phyloP scores from a whole-genome alignment of 2,329 filamentous ascomycete genomes.

The Cryphonectria nitschkei region DNA sequence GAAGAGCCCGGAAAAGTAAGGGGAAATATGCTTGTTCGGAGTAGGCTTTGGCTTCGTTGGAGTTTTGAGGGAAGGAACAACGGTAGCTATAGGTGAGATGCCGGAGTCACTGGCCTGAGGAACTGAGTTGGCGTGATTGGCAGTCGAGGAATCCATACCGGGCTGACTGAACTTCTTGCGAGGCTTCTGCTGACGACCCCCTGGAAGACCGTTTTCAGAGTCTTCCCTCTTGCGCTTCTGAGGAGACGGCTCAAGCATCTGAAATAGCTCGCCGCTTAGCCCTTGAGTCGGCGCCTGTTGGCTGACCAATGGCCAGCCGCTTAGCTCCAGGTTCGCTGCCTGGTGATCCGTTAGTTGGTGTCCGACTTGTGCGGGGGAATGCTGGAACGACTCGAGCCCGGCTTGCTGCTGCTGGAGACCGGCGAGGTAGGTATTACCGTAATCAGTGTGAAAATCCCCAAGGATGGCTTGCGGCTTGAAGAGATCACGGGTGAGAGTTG shows the following conservation, averaged over 20 bases:
- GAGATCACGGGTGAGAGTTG: slow-evolving; percentile 9
- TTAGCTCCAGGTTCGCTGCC: slow-evolving; percentile 6
- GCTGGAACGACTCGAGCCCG: slow-evolving; percentile 1
- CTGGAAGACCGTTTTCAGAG: not conserved
- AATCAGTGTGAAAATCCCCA: slow-evolving; percentile 5
- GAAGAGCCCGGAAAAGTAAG: slow-evolving; percentile 19
- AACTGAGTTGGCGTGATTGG: slow-evolving; percentile 45
- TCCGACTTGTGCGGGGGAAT: slow-evolving; percentile 8
- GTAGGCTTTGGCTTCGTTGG: slow-evolving; percentile 17
- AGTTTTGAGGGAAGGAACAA: slow-evolving; percentile 29
- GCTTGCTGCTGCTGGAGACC: slow-evolving; percentile 9
- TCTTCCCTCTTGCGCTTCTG: slow-evolving; percentile 1
- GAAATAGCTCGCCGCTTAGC: not conserved
- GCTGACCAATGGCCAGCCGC: slow-evolving; percentile 7
- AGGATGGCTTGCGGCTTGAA: slow-evolving; percentile 7
- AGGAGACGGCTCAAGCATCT: not conserved
- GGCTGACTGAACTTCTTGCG: not conserved
- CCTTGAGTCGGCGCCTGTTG: slow-evolving; percentile 9
- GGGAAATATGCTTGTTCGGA: slow-evolving; percentile 14
- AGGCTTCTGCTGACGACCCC: not conserved
- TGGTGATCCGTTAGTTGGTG: slow-evolving; percentile 9
- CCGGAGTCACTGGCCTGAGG: slow-evolving; percentile 32
- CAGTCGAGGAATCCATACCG: slow-evolving; percentile 38
- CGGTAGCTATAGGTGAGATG: slow-evolving; percentile 5
- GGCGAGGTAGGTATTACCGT: slow-evolving; percentile 13